Base-by-base conservation (phyloP, 2,329 filamentous ascomycete species). In the Monosporascus cannonballus region DNA sequence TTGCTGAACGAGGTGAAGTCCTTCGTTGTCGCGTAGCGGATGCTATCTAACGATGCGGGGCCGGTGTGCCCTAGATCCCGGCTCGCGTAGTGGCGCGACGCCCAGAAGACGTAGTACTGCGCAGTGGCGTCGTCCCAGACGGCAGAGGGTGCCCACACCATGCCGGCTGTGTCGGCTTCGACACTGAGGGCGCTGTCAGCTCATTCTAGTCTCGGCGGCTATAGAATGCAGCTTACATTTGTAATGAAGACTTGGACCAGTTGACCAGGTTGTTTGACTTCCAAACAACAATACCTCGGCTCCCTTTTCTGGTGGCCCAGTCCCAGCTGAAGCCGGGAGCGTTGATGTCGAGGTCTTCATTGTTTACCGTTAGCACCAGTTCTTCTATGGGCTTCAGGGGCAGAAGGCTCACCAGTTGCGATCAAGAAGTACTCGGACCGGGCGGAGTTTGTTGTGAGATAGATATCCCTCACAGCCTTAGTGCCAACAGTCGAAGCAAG, bases 31-130 rank as follows among this genome's bases (percentile, higher is more conserved):
- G 77, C 73, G 56, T 77, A 78, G 25, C 78, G 73, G 50, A 80
- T 78, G 6, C 66, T 61, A 49, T 71, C 71, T 0, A 71, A 62
- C 7, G 59, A 67, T 0, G 75, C 69, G 0, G 59, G 57, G 3
- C 77, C 77, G 0, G 70, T 74, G 55, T 81, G 78, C 0, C 62
- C 56, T 0, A 71, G 59, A 53, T 81, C 78, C 17, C 65, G 68
- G 2, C 68, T 50, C 1, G 63, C 59, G 59, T 79, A 80, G 41
- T 73, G 64, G 15, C 73, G 69, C 6, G 71, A 71, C 0, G 77
- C 67, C 77, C 76, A 79, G 62, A 76, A 75, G 46, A 79, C 70
- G 18, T 74, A 71, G 61, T 75, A 79, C 44, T 73, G 69, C 17
- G 63, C 59, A 4, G 62, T 62, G 1, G 49, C 61, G 14, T 69